phyloP scores from a whole-genome alignment of 768 basidiomycete species.

The Suillus alpinus region DNA sequence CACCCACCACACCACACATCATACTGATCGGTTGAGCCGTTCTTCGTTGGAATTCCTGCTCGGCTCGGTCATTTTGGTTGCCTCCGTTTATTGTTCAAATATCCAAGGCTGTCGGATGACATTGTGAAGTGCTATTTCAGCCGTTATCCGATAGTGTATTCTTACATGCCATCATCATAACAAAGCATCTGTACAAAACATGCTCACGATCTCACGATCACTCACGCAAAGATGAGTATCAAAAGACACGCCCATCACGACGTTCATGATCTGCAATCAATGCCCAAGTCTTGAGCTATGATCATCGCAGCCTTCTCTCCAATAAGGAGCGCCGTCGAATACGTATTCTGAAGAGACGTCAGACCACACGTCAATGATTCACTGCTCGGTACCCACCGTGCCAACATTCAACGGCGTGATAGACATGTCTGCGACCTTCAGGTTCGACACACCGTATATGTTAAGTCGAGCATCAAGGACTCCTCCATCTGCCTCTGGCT shows the following conservation, averaged over 20 bases:
- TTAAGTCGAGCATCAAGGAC: constrained; percentile 62
- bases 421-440: constrained; percentile 59
- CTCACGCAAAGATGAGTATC: neutral
- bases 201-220: too few relatives aligned
- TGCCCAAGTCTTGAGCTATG: constrained; percentile 19
- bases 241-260: constrained; percentile 3
- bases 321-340: constrained; percentile 20
- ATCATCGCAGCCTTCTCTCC: constrained; percentile 23
- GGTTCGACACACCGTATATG: constrained; percentile 55
- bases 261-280: neutral
- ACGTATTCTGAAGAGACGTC: constrained; percentile 15
- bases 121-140: too few relatives aligned
- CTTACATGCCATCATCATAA: neutral
- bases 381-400: constrained; percentile 19
- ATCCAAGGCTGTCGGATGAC: too few relatives aligned
- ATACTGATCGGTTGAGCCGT: too few relatives aligned
- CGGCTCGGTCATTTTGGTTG: too few relatives aligned
- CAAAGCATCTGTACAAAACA: too few relatives aligned
- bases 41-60: too few relatives aligned
- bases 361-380: neutral
- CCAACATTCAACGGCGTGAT: constrained; percentile 37
- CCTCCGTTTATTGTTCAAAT: too few relatives aligned
- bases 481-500: constrained; percentile 53
- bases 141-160: neutral
- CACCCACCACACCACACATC: too few relatives aligned